Evolutionary conservation across 768 basidiomycete genomes (phyloP), one percentile per base, ranked within the genome.

Genomic region (Lanmaoa pseudosensibilis): DNA sequence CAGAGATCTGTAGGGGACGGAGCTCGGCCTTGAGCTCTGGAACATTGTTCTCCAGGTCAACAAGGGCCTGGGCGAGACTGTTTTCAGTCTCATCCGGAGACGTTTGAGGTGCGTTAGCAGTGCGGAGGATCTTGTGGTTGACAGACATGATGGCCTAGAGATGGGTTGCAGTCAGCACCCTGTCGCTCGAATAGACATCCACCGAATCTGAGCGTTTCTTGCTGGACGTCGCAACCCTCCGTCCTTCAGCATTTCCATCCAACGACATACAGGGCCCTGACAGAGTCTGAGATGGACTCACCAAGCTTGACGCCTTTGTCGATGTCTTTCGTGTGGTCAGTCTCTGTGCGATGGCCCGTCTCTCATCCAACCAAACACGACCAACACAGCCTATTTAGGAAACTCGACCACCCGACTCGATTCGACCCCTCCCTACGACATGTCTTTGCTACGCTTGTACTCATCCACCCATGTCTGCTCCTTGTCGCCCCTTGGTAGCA

Each of bases 1-100:
- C 92, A 65, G 94, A 96, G 78, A 99, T 98, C 73, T 98, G 94
- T 65, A 99, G 86, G 58, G 88, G 85, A 47, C 95, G 88, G 62
- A 99, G 88, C 81, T 99, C 97, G 55, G 83, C 71, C 87, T 98
- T 99, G 80, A 99, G 88, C 78, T 99, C 97, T 60, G 95, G 92
- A 57, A 98, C 95, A 74, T 93, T 94, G 83, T 89, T 92, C 78
- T 98, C 96, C 71, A 99, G 86, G 83, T 99, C 97, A 68, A 98
- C 76, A 66, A 99, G 80, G 52, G 97, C 94, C 79, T 98, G 96
- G 50, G 92, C 96, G 73, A 99, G 89, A 68, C 76, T 85, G 63
- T 81, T 86, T 79, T 98, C 96, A 39, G 86, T 91, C 75, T 94
- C 94, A 75, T 94, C 90, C 59, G 96, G 94, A 60, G 92, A 68